Conservation (phyloP, 495 filamentous ascomycete species). For the Penicillium ucsense region DNA sequence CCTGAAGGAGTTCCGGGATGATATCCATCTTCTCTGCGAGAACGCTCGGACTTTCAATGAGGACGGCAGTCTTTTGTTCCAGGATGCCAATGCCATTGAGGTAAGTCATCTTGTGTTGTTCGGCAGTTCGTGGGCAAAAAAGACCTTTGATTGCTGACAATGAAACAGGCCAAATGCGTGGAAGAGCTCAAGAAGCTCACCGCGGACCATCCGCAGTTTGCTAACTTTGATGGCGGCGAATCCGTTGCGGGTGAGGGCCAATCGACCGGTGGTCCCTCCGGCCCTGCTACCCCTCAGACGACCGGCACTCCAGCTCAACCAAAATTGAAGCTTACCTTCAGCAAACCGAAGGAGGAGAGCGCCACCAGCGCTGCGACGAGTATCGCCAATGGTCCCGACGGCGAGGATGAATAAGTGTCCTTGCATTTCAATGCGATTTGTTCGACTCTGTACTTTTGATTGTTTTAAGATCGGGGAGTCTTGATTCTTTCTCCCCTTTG, state of each 20-base stretch:
- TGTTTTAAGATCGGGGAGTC: not conserved
- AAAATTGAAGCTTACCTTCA: slow-evolving; percentile 51
- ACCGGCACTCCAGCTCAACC: slow-evolving; percentile 41
- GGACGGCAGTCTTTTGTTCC: slow-evolving; percentile 79
- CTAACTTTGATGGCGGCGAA: slow-evolving; percentile 53
- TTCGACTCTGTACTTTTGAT: not conserved
- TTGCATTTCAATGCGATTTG: not conserved
- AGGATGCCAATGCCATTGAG: slow-evolving; percentile 89
- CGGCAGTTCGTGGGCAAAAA: too few species aligned
- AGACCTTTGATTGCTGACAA: not conserved
- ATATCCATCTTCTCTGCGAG: slow-evolving; percentile 72
- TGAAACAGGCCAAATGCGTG: slow-evolving; percentile 51
- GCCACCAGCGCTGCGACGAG: slow-evolving; percentile 13
- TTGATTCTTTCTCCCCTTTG: too few species aligned
- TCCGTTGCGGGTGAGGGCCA: slow-evolving; percentile 46
- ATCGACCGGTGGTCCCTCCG: slow-evolving; percentile 56
- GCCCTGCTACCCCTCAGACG: slow-evolving; percentile 60
- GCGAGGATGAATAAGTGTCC: slow-evolving; percentile 21
- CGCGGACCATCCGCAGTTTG: slow-evolving; percentile 61
- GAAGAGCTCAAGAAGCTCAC: slow-evolving; percentile 60
- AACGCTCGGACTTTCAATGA: slow-evolving; percentile 96
- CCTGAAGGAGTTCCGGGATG: slow-evolving; percentile 67
- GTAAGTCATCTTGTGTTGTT: slow-evolving; percentile 38
- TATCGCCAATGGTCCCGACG: slow-evolving; percentile 18
- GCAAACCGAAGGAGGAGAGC: slow-evolving; percentile 33